Percentiles rank a stretch among this genome's conserved stretches.
Evolutionary conservation across 768 basidiomycete genomes (phyloP).

Genomic region (Auriculariales sp.): DNA sequence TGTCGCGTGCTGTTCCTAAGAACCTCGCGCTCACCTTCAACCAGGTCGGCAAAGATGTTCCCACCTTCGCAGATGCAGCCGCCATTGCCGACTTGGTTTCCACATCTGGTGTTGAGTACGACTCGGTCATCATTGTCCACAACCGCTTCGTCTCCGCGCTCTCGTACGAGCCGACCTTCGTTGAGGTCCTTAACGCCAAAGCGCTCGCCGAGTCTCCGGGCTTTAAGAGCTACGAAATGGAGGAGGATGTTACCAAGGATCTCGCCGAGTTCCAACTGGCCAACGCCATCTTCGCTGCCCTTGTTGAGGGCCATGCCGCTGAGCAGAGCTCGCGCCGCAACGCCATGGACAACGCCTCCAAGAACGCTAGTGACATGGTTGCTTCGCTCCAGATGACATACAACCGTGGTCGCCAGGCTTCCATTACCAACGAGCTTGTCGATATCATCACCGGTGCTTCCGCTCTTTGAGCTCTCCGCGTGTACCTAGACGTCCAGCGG

Average conservation of each 20-base stretch:
- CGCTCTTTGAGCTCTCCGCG: too few relatives aligned
- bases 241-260: conserved; percentile 89
- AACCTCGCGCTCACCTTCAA: conserved; percentile 83
- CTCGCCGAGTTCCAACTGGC: conserved; percentile 91
- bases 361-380: conserved; percentile 97
- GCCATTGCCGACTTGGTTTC: conserved; percentile 87
- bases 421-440: conserved; percentile 90
- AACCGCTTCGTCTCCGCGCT: conserved; percentile 83
- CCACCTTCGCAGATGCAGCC: conserved; percentile 92
- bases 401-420: conserved; percentile 96
- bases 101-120: conserved; percentile 73
- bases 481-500: too few relatives aligned
- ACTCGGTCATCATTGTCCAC: conserved; percentile 67
- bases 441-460: conserved; percentile 78
- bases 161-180: conserved; percentile 66
- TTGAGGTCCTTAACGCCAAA: conserved; percentile 72
- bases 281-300: conserved; percentile 88
- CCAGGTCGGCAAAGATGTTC: conserved; percentile 94
- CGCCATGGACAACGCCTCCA: conserved; percentile 99
- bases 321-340: conserved; percentile 90
- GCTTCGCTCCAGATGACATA: conserved; percentile 77
- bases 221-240: conserved; percentile 94
- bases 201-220: conserved; percentile 70
- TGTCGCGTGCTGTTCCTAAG: conserved; percentile 45
- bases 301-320: conserved; percentile 90